A percentile compares a stretch with the other conserved stretches of the same genome.
phyloP scores from a whole-genome alignment of 106 monocot genomes.

The Hemerocallis citrina region DNA sequence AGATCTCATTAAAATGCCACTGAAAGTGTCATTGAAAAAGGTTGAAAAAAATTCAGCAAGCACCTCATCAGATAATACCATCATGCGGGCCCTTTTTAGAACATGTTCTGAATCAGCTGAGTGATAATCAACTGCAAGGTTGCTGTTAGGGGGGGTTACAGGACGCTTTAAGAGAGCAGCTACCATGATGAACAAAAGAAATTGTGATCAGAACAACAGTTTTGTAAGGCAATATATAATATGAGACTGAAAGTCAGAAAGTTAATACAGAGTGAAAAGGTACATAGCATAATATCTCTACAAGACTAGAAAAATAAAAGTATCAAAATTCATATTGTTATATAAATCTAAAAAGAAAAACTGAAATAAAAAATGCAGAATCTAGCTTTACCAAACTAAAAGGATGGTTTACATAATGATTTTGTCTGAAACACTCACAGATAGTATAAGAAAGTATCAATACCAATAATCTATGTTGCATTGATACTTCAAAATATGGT shows the following conservation, averaged over 20 bases:
- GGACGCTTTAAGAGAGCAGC: constrained; percentile 51
- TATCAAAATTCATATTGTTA: background rate
- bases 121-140: constrained; percentile 47
- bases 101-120: constrained; percentile 64
- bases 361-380: background rate
- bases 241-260: background rate
- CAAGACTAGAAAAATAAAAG: background rate
- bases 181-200: constrained; percentile 4
- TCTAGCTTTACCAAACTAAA: too few species aligned
- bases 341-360: background rate
- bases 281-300: background rate
- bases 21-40: background rate
- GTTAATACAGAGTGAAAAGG: background rate
- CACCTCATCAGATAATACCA: constrained; percentile 60
- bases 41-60: background rate
- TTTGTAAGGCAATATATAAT: background rate
- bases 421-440: too few species aligned
- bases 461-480: too few species aligned
- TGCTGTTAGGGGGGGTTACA: constrained; percentile 29
- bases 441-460: too few species aligned
- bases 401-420: too few species aligned
- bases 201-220: background rate
- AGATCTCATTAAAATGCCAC: background rate
- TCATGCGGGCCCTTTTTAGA: constrained; percentile 37
- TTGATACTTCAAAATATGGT: too few species aligned